Conservation (phyloP, 2,329 filamentous ascomycete species). For the Penicillium sp. region DNA sequence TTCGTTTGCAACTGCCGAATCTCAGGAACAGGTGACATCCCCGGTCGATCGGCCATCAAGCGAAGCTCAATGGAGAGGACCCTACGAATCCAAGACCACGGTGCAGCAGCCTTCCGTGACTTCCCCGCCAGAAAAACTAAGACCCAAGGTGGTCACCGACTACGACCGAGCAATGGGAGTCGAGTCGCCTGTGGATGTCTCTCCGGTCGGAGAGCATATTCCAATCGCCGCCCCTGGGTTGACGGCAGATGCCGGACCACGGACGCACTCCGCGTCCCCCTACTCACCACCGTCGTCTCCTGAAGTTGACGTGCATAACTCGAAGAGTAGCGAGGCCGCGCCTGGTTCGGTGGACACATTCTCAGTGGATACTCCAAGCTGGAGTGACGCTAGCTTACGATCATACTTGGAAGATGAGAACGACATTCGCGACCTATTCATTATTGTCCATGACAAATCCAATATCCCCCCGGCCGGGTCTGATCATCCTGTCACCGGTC, state of each 20-base stretch:
- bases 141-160: constrained; percentile 24
- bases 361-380: constrained; percentile 64
- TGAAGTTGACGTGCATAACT: constrained; percentile 32
- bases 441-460: constrained; percentile 90
- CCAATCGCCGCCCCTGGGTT: constrained; percentile 64
- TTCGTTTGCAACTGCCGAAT: constrained; percentile 23
- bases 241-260: constrained; percentile 71
- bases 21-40: constrained; percentile 22
- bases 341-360: constrained; percentile 60
- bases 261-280: constrained; percentile 63
- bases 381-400: constrained; percentile 84
- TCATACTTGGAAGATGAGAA: constrained; percentile 89
- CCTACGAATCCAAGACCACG: constrained; percentile 24
- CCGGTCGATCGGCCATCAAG: constrained; percentile 29
- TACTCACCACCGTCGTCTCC: constrained; percentile 64
- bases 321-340: constrained; percentile 44
- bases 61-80: constrained; percentile 23
- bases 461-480: constrained; percentile 76
- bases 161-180: constrained; percentile 52
- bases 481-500: constrained; percentile 83
- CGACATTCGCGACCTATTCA: constrained; percentile 85
- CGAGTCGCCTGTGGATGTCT: constrained; percentile 71
- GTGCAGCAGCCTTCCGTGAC: constrained; percentile 30
- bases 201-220: constrained; percentile 54
- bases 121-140: constrained; percentile 36